A percentile compares a stretch with the other conserved stretches of the same genome.
These are phyloP conservation scores for Peniophora sp. DNA, from an alignment of 1,284 basidiomycete species.

Conservation along the genomic window DNA sequence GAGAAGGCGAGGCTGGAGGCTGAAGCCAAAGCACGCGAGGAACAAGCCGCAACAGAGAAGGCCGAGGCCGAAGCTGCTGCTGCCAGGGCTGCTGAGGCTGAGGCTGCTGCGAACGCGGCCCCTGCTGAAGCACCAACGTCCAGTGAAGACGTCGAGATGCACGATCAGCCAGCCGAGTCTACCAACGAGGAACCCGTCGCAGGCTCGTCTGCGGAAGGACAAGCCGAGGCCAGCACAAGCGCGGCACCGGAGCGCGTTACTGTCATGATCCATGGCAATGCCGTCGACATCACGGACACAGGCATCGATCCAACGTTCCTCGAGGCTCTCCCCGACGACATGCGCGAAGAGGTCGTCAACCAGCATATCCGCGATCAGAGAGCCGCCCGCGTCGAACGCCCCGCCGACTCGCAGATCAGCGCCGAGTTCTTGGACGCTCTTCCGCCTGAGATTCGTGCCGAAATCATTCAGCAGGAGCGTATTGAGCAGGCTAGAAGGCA, in stretches of 20 bases:
- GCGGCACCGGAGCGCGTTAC: constrained; percentile 55
- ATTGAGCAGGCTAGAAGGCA: constrained; percentile 64
- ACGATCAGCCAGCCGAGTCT: constrained; percentile 37
- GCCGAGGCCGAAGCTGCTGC: constrained; percentile 14
- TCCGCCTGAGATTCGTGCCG: constrained; percentile 92
- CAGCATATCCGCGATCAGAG: constrained; percentile 93
- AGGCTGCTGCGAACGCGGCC: constrained; percentile 6
- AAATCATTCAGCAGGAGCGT: constrained; percentile 93
- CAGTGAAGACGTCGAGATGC: constrained; percentile 17
- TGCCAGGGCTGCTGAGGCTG: constrained; percentile 15
- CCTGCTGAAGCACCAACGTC: not conserved
- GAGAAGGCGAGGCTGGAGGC: constrained; percentile 26
- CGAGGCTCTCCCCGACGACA: constrained; percentile 96
- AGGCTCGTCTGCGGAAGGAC: constrained; percentile 12
- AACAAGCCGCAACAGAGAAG: constrained; percentile 19
- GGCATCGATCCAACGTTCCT: constrained; percentile 98
- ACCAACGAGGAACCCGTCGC: constrained; percentile 9
- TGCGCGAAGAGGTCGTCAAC: constrained; percentile 97
- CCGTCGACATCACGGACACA: constrained; percentile 98
- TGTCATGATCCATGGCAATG: constrained; percentile 84
- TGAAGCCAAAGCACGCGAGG: constrained; percentile 18
- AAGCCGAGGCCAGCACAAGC: constrained; percentile 23
- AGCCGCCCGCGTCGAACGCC: constrained; percentile 63
- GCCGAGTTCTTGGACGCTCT: constrained; percentile 94
- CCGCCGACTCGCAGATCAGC: constrained; percentile 83